Evolutionary conservation across 192 early-diverging fungal genomes (phyloP).

Genomic region (Mortierella alpina): DNA sequence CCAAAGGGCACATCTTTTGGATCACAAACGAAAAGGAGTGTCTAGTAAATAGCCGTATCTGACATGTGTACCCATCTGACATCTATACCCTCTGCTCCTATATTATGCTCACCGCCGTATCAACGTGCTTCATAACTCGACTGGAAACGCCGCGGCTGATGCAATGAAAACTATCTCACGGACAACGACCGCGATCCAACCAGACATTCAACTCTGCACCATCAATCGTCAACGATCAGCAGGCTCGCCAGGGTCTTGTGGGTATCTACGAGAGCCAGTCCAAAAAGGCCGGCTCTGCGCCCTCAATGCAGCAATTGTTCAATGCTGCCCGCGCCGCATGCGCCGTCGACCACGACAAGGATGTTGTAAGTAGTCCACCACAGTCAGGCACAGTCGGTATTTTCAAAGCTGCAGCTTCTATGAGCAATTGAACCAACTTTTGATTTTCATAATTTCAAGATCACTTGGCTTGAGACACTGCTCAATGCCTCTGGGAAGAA

Average conservation of each 20-base stretch:
- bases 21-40: neutral
- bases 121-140: neutral
- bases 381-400: no score
- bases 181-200: neutral
- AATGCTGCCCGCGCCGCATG: slow-evolving; percentile 46
- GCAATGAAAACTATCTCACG: neutral
- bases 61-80: neutral
- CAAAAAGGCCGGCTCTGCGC: slow-evolving; percentile 37
- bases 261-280: slow-evolving; percentile 32
- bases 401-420: no score
- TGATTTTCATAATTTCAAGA: neutral
- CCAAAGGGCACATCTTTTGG: neutral
- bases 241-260: slow-evolving; percentile 35
- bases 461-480: slow-evolving; percentile 52
- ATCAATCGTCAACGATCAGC: slow-evolving; percentile 45
- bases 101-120: no score
- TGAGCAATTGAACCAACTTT: no score
- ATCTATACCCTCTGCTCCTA: no score
- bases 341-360: slow-evolving; percentile 54
- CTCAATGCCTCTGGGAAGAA: slow-evolving; percentile 44
- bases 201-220: slow-evolving; percentile 54
- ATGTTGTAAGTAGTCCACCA: slow-evolving; percentile 27
- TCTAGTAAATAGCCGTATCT: neutral
- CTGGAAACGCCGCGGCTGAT: neutral
- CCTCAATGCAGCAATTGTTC: slow-evolving; percentile 45